These are phyloP conservation scores for Penicillium sp. DNA, from an alignment of 2,329 filamentous ascomycete genomes.

Conservation along the genomic window DNA sequence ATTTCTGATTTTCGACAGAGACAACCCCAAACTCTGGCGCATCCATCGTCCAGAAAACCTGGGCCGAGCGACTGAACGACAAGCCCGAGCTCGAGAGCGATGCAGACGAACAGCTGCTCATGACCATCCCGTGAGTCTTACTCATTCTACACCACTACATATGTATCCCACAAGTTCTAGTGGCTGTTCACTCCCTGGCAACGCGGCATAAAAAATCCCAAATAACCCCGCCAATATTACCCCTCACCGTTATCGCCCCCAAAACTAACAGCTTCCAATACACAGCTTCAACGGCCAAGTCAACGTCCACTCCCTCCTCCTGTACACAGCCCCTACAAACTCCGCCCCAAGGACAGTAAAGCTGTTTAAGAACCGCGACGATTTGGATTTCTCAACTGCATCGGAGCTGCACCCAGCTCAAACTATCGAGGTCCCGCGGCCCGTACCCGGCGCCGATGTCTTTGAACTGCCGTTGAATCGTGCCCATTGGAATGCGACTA, in stretches of 20 bases:
- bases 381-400: constrained; percentile 74
- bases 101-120: constrained; percentile 84
- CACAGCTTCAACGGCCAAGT: constrained; percentile 82
- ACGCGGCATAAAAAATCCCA: neutral
- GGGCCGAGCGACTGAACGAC: constrained; percentile 64
- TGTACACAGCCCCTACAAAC: constrained; percentile 64
- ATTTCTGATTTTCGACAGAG: constrained; percentile 36
- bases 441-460: constrained; percentile 51
- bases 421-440: constrained; percentile 66
- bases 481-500: constrained; percentile 80
- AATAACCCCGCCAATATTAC: constrained; percentile 16
- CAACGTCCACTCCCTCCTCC: constrained; percentile 78
- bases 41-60: constrained; percentile 78
- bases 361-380: constrained; percentile 75
- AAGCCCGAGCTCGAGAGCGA: constrained; percentile 74
- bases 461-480: constrained; percentile 82
- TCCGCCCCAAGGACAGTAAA: constrained; percentile 74
- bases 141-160: neutral
- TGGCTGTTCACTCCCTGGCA: neutral
- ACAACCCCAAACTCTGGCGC: constrained; percentile 57
- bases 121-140: constrained; percentile 68
- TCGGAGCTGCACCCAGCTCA: constrained; percentile 64
- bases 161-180: neutral
- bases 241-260: constrained; percentile 18
- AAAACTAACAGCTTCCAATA: constrained; percentile 37